Evolutionary conservation across 176 grass and related monocot species (phyloP).

Genomic region (Juncus inflexus): DNA sequence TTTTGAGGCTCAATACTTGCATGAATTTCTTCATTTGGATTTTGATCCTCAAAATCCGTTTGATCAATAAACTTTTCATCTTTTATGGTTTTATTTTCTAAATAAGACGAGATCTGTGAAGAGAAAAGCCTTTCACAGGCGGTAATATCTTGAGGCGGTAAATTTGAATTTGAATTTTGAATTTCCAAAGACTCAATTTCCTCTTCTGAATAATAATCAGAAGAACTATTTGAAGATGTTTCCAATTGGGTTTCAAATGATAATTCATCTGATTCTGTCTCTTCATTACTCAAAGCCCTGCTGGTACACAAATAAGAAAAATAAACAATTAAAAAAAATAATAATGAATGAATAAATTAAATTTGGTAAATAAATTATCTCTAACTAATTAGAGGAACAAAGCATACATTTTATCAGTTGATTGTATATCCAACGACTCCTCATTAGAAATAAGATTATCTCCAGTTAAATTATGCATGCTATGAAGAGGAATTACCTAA

Average conservation of each 20-base stretch:
- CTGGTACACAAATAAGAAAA: conserved; percentile 18
- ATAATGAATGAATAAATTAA: conserved; percentile 6
- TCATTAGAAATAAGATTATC: neutral
- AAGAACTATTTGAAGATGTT: conserved; percentile 58
- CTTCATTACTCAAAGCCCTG: conserved; percentile 41
- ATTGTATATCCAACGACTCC: conserved; percentile 10
- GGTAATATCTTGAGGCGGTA: conserved; percentile 2
- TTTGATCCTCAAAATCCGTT: conserved; percentile 28
- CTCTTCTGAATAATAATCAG: conserved; percentile 59
- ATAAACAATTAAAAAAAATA: neutral
- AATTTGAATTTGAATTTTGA: conserved; percentile 5
- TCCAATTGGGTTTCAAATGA: conserved; percentile 47
- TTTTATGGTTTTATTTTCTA: conserved; percentile 26
- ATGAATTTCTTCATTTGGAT: conserved; percentile 28
- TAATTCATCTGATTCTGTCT: conserved; percentile 64
- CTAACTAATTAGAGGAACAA: neutral
- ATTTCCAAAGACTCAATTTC: conserved; percentile 42
- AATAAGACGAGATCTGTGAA: conserved; percentile 29
- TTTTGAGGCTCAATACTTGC: conserved; percentile 28
- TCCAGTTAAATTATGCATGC: too few relatives aligned
- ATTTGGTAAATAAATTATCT: neutral
- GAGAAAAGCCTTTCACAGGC: conserved; percentile 39
- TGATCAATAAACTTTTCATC: conserved; percentile 21
- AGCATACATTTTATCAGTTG: conserved; percentile 6
- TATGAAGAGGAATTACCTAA: conserved; percentile 27